Percentiles rank a stretch among this genome's conserved stretches.
Evolutionary conservation across 805 yeast genomes (phyloP).

Genomic region (Blastobotrys americana): DNA sequence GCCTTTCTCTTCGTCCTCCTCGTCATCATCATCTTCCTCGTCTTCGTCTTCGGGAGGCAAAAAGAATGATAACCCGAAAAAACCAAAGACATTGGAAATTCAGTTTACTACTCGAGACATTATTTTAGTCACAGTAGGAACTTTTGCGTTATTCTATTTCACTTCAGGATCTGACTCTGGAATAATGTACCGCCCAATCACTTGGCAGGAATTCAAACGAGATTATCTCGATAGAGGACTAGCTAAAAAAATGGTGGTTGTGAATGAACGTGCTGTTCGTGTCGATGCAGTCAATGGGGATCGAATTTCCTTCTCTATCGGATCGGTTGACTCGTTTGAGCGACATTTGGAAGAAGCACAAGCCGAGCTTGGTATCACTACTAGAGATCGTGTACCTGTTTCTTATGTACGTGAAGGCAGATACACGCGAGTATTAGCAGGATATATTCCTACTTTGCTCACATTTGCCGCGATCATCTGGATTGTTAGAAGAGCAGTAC

Average conservation of each 20-base stretch:
- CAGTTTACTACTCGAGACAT: constrained; percentile 7
- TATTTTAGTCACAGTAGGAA: constrained; percentile 7
- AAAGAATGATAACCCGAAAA: neutral
- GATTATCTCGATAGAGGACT: constrained; percentile 69
- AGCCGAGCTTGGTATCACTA: constrained; percentile 58
- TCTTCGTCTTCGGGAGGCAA: too few relatives aligned
- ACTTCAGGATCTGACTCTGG: constrained; percentile 10
- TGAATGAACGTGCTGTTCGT: constrained; percentile 59
- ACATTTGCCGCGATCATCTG: constrained; percentile 74
- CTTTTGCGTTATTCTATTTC: constrained; percentile 2
- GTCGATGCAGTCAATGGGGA: constrained; percentile 45
- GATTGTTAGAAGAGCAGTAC: constrained; percentile 48
- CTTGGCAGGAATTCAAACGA: constrained; percentile 82
- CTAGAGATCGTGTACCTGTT: constrained; percentile 69
- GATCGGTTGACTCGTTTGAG: constrained; percentile 80
- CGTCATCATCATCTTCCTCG: too few relatives aligned
- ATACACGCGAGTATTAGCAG: constrained; percentile 53
- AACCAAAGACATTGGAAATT: constrained; percentile 9
- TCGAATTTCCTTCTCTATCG: constrained; percentile 70
- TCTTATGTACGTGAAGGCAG: constrained; percentile 64
- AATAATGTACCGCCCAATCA: constrained; percentile 30
- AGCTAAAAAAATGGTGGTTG: constrained; percentile 65
- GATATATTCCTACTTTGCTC: constrained; percentile 73
- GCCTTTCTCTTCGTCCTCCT: too few relatives aligned
- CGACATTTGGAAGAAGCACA: constrained; percentile 71